A percentile compares a stretch with the other conserved stretches of the same genome.
These are phyloP conservation scores for Cryptococcus sp. DNA, from an alignment of 1,284 basidiomycete species.

Conservation along the genomic window DNA sequence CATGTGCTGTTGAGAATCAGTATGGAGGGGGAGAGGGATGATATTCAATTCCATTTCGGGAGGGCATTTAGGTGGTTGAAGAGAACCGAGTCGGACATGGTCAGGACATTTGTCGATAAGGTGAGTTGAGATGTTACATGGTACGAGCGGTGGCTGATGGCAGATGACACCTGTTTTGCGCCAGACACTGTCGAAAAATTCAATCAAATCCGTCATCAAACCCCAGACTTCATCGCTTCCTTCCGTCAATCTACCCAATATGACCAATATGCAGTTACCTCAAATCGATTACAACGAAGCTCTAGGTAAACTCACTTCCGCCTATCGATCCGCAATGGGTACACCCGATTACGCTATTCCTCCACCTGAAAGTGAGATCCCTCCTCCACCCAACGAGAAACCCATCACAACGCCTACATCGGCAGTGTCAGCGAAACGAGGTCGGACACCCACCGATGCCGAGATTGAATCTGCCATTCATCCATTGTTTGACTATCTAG, in stretches of 20 bases:
- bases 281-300: constrained; percentile 68
- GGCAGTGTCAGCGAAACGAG: constrained; percentile 31
- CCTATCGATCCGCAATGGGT: constrained; percentile 60
- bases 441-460: constrained; percentile 78
- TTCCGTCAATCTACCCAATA: constrained; percentile 26
- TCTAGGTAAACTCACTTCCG: constrained; percentile 64
- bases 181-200: constrained; percentile 74
- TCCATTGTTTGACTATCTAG: constrained; percentile 93
- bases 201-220: constrained; percentile 74
- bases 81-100: constrained; percentile 92
- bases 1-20: constrained; percentile 82
- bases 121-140: constrained; percentile 51
- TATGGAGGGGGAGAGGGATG: constrained; percentile 98
- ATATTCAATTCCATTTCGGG: constrained; percentile 96
- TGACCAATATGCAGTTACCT: background rate
- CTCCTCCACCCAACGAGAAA: constrained; percentile 60
- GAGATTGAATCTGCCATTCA: constrained; percentile 93
- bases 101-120: constrained; percentile 95
- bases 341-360: constrained; percentile 70
- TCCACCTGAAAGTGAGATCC: constrained; percentile 67
- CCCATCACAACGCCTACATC: background rate
- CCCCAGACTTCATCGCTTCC: constrained; percentile 57
- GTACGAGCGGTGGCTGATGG: background rate
- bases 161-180: constrained; percentile 94
- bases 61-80: constrained; percentile 92